phyloP scores from a whole-genome alignment of 1,284 basidiomycete species.

The Moesziomyces sp. region DNA sequence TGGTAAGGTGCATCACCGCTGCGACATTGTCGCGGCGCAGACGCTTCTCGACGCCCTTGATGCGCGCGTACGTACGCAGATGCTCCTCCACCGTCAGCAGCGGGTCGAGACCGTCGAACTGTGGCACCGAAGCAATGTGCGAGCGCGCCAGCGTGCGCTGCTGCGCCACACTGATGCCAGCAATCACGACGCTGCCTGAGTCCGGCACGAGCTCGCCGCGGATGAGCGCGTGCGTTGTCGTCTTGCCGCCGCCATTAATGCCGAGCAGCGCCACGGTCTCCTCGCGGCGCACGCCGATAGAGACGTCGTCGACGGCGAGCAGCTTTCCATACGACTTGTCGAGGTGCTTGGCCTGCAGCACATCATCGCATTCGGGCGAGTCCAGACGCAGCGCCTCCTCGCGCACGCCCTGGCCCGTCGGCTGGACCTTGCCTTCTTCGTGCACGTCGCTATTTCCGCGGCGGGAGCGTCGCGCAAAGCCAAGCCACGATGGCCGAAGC shows the following conservation, averaged over 20 bases:
- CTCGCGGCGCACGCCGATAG: slow-evolving; percentile 75
- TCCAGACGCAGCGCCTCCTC: slow-evolving; percentile 73
- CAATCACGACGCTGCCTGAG: slow-evolving; percentile 30
- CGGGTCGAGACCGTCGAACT: slow-evolving; percentile 82
- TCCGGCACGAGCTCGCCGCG: slow-evolving; percentile 36
- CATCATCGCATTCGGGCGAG: slow-evolving; percentile 70
- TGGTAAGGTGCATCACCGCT: slow-evolving; percentile 74
- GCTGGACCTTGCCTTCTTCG: slow-evolving; percentile 22
- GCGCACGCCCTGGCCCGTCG: slow-evolving; percentile 71
- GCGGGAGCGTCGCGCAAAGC: slow-evolving; percentile 3
- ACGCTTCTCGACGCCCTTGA: slow-evolving; percentile 74
- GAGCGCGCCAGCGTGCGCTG: slow-evolving; percentile 33
- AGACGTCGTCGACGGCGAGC: slow-evolving; percentile 79
- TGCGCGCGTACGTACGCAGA: slow-evolving; percentile 70
- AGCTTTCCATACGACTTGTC: slow-evolving; percentile 75
- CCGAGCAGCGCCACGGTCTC: slow-evolving; percentile 80
- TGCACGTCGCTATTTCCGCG: slow-evolving; percentile 3
- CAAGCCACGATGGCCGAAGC: slow-evolving; percentile 14
- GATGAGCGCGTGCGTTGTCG: slow-evolving; percentile 70
- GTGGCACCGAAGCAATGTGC: slow-evolving; percentile 70
- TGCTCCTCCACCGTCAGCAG: slow-evolving; percentile 82
- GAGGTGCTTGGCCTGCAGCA: slow-evolving; percentile 76
- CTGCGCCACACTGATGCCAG: slow-evolving; percentile 23
- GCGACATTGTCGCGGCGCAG: slow-evolving; percentile 74
- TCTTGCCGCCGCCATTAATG: slow-evolving; percentile 82